Evolutionary conservation across 768 basidiomycete species (phyloP).

Genomic region (Collybia sp.): DNA sequence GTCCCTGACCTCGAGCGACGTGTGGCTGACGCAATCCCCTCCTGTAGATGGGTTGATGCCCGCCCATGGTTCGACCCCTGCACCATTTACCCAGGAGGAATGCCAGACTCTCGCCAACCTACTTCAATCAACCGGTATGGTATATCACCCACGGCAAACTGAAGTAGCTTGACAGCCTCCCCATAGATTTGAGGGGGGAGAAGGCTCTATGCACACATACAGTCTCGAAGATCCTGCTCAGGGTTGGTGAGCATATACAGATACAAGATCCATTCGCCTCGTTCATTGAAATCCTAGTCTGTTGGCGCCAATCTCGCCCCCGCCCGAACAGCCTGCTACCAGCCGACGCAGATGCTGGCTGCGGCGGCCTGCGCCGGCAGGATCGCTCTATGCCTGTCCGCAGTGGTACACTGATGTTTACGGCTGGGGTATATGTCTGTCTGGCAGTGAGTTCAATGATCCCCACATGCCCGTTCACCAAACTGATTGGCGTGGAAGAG

Average conservation of each 20-base stretch:
- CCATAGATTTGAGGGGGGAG: conserved; percentile 37
- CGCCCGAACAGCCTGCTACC: conserved; percentile 66
- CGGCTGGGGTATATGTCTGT: conserved; percentile 62
- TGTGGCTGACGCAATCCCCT: neutral
- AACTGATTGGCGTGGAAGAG: conserved; percentile 48
- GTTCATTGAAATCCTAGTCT: too few species aligned
- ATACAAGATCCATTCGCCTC: too few species aligned
- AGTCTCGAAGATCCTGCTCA: conserved; percentile 62
- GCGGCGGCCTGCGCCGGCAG: conserved; percentile 18
- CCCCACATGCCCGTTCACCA: conserved; percentile 1
- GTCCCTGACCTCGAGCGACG: conserved; percentile 3
- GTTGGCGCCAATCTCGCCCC: conserved; percentile 67
- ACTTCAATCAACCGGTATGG: conserved; percentile 36
- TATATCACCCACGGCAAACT: neutral
- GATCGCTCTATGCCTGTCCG: conserved; percentile 33
- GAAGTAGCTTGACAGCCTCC: conserved; percentile 14
- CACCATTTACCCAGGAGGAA: conserved; percentile 50
- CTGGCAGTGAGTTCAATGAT: conserved; percentile 1
- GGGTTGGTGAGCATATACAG: conserved; percentile 46
- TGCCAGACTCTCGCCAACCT: conserved; percentile 69
- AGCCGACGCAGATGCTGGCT: conserved; percentile 38
- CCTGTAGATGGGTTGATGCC: conserved; percentile 63
- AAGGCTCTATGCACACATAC: conserved; percentile 54
- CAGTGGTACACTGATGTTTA: conserved; percentile 46
- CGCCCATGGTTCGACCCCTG: conserved; percentile 45